Conservation (phyloP, 805 yeast genomes). For the Ogataea nitratoaversa region DNA sequence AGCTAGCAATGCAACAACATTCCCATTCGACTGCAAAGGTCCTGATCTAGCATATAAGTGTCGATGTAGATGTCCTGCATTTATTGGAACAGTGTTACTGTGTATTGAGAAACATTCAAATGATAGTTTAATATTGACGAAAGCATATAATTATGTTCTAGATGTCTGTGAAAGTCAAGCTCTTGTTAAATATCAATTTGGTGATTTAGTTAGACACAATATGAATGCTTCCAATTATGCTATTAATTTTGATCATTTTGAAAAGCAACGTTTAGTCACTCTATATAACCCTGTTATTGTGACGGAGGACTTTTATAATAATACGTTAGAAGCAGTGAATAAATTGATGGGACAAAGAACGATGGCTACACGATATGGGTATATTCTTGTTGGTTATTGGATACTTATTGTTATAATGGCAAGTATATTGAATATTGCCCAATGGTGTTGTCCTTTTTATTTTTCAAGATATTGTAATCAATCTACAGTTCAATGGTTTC, state of each 20-base stretch:
- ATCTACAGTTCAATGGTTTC: conserved; percentile 25
- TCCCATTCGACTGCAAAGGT: conserved; percentile 30
- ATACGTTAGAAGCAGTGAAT: conserved; percentile 26
- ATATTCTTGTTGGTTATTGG: conserved; percentile 31
- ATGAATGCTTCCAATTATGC: conserved; percentile 25
- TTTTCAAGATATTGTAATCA: conserved; percentile 20
- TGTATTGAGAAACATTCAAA: conserved; percentile 31
- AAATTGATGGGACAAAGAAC: conserved; percentile 27
- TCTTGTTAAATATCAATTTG: conserved; percentile 21
- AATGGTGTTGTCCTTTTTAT: conserved; percentile 34
- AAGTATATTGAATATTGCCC: conserved; percentile 22
- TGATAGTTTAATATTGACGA: conserved; percentile 26
- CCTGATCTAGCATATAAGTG: conserved; percentile 33
- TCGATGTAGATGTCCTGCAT: conserved; percentile 31
- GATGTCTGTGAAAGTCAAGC: conserved; percentile 34
- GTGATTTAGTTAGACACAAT: conserved; percentile 26
- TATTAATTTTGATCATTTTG: conserved; percentile 10
- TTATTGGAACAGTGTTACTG: conserved; percentile 32
- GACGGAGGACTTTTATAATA: conserved; percentile 19
- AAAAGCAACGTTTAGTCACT: conserved; percentile 9
- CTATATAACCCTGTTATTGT: conserved; percentile 28
- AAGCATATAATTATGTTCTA: conserved; percentile 30
- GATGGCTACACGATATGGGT: conserved; percentile 29
- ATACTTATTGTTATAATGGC: conserved; percentile 24
- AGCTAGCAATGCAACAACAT: conserved; percentile 30